Evolutionary conservation across 1,284 basidiomycete genomes (phyloP).

Genomic region (Malassezia obtusa): DNA sequence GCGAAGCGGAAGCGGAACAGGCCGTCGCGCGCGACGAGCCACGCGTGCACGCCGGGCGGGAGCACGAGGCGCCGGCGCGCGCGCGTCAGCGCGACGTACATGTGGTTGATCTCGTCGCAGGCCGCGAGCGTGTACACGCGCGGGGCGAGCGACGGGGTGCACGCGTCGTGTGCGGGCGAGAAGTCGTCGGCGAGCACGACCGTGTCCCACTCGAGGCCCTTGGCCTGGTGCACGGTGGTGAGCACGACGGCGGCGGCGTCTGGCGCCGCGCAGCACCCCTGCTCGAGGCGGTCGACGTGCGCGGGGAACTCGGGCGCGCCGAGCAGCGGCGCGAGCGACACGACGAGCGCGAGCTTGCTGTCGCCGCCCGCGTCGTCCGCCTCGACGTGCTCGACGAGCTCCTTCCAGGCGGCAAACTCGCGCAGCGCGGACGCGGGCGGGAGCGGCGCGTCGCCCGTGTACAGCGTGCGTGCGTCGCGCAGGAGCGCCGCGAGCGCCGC

Average conservation of each 20-base stretch:
- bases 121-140: constrained; percentile 20
- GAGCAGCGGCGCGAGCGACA: constrained; percentile 23
- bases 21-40: constrained; percentile 30
- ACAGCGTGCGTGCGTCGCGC: constrained; percentile 33
- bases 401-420: constrained; percentile 38
- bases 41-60: constrained; percentile 21
- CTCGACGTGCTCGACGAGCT: constrained; percentile 36
- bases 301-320: constrained; percentile 28
- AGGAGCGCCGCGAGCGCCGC: constrained; percentile 27
- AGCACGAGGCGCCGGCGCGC: constrained; percentile 29
- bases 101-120: constrained; percentile 36
- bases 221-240: constrained; percentile 39
- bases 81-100: constrained; percentile 36
- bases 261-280: constrained; percentile 22
- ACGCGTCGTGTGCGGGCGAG: constrained; percentile 20
- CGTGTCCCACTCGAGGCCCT: constrained; percentile 39
- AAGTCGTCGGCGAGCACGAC: constrained; percentile 38
- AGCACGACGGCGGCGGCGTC: constrained; percentile 25
- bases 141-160: neutral
- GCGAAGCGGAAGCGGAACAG: constrained; percentile 18
- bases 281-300: constrained; percentile 23
- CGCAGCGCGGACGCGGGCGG: constrained; percentile 26
- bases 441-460: constrained; percentile 22
- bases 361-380: constrained; percentile 33
- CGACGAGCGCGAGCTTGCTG: constrained; percentile 30